A percentile compares a stretch with the other conserved stretches of the same genome.
Conservation (phyloP, 2,329 filamentous ascomycete species). For the Talaromyces albobiverticillius region DNA sequence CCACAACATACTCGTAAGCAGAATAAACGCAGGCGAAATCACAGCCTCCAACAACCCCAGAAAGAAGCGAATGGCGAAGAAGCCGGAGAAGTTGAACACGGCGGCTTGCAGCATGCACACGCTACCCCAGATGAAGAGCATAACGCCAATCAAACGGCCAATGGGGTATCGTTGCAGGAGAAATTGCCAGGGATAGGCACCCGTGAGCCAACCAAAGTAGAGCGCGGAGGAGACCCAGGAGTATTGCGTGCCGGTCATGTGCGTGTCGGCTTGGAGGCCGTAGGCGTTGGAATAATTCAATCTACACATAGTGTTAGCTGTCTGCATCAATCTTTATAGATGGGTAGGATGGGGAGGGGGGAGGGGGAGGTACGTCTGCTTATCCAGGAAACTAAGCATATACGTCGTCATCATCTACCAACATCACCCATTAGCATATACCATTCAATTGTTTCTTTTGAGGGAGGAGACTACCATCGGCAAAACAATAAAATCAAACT, state of each 20-base stretch:
- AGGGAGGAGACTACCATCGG: slow-evolving; percentile 33
- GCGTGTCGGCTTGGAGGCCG: slow-evolving; percentile 40
- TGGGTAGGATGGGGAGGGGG: not conserved
- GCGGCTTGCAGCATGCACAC: slow-evolving; percentile 31
- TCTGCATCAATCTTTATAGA: not conserved
- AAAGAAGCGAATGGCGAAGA: slow-evolving; percentile 47
- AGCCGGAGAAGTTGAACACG: slow-evolving; percentile 38
- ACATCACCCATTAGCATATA: not conserved
- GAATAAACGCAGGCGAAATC: slow-evolving; percentile 31
- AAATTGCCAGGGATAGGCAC: slow-evolving; percentile 41
- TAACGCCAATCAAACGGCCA: slow-evolving; percentile 40
- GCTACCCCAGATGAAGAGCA: slow-evolving; percentile 42
- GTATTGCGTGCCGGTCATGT: slow-evolving; percentile 42
- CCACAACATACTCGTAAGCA: slow-evolving; percentile 38
- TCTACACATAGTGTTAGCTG: slow-evolving; percentile 5
- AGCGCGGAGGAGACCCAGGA: slow-evolving; percentile 46
- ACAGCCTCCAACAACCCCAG: slow-evolving; percentile 41
- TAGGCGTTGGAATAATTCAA: slow-evolving; percentile 44
- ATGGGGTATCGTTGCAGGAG: slow-evolving; percentile 43
- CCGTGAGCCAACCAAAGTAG: slow-evolving; percentile 44
- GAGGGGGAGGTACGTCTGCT: slow-evolving; percentile 18
- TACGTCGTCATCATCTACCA: slow-evolving; percentile 35
- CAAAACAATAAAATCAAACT: slow-evolving; percentile 36
- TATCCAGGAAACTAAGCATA: slow-evolving; percentile 34
- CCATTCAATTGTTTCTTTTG: not conserved